Base-by-base conservation (phyloP, 1,284 basidiomycete species). In the Mycena citricolor region DNA sequence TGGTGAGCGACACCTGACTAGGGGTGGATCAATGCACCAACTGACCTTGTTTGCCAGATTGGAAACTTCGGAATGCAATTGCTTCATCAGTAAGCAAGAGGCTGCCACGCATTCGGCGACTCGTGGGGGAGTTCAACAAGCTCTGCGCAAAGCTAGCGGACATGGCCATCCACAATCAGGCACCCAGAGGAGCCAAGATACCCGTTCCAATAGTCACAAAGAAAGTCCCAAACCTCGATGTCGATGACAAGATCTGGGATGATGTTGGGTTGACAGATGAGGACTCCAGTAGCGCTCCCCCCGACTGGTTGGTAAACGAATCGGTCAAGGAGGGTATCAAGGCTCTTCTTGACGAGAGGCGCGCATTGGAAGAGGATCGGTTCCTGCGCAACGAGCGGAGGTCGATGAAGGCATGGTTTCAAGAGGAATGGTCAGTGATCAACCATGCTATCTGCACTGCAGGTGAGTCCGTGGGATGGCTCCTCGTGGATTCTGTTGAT, bases 231-330 rank as follows among this genome's bases (percentile, higher is more conserved):
- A 19, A 22, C 2, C 32, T 58, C 3, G 55, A 58, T 32, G 46
- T 58, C n/a, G 55, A 58, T 42, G 49, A 58, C 37, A 34, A 19
- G 3, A 57, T 58, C 13, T 58, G 54, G 54, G 44, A 57, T 19
- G 54, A 58, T 43, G 33, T 52, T 8, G 54, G 55, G 0, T 32
- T 58, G 4, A 31, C 13, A 13, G 51, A 56, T 23, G 47, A 45
- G 12, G 36, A 42, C 13, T n/a, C n/a, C n/a, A n/a, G n/a, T n/a
- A n/a, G n/a, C n/a, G 31, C 42, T 13, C 30, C 36, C 10, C 42
- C 47, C 13, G 33, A 3, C 0, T 49, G 47, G 47, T 19, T 53
- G 25, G 34, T 8, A 2, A 33, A 57, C 38, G 37, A 55, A 12
- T 23, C 38, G 13, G 49, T 52, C n/a, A 31, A 37, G 12, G 22